Percentiles rank a stretch among this genome's conserved stretches.
Conservation (phyloP, 169 alveolate species). For the Plasmodium berghei region DNA sequence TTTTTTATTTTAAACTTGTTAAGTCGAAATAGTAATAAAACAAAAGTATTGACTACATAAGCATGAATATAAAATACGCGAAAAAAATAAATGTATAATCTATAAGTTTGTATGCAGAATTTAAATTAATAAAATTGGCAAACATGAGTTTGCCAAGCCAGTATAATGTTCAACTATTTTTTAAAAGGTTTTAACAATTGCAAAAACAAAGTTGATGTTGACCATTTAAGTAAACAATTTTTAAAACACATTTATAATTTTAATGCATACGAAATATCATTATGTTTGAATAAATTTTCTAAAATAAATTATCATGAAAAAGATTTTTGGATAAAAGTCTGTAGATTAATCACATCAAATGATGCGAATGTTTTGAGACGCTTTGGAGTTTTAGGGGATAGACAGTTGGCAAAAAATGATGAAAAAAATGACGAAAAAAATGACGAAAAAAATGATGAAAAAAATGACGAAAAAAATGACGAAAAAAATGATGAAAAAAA, state of each 20-base stretch:
- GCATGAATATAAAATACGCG: too few relatives aligned
- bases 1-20: too few relatives aligned
- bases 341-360: slow-evolving; percentile 47
- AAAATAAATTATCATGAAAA: slow-evolving; percentile 31
- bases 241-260: slow-evolving; percentile 27
- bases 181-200: slow-evolving; percentile 45
- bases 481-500: neutral
- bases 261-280: slow-evolving; percentile 56
- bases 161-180: slow-evolving; percentile 64
- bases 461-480: neutral
- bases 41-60: neutral
- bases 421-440: neutral
- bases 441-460: neutral
- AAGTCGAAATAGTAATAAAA: neutral
- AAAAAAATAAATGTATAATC: neutral
- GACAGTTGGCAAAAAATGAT: neutral
- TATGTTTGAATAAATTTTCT: slow-evolving; percentile 55
- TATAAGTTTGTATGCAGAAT: too few relatives aligned
- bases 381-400: neutral
- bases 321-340: slow-evolving; percentile 32
- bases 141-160: neutral
- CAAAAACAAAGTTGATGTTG: slow-evolving; percentile 37
- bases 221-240: slow-evolving; percentile 40
- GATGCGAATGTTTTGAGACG: neutral
- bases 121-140: too few relatives aligned